A percentile compares a stretch with the other conserved stretches of the same genome.
Evolutionary conservation across 2,329 filamentous ascomycete genomes (phyloP).

Genomic region (Neofusicoccum cordaticola): DNA sequence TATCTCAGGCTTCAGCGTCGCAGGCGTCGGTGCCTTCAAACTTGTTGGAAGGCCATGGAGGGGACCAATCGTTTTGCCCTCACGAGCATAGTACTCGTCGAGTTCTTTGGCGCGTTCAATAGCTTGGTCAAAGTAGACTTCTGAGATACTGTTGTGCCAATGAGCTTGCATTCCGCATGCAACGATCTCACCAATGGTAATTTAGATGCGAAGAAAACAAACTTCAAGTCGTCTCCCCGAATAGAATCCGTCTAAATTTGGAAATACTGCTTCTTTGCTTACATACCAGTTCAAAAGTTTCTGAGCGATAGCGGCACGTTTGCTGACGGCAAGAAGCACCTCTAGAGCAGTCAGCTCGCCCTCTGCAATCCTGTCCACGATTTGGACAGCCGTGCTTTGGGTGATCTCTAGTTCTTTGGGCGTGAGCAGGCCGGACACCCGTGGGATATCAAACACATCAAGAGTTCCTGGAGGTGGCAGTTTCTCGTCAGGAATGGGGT

Average conservation of each 20-base stretch:
- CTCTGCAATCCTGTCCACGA: too few relatives aligned
- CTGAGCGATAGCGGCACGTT: constrained; percentile 1
- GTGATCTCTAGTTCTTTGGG: too few relatives aligned
- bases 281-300: constrained; percentile 2
- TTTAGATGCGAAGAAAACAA: too few relatives aligned
- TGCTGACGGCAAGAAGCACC: neutral
- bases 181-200: neutral
- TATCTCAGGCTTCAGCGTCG: too few relatives aligned
- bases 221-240: too few relatives aligned
- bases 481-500: neutral
- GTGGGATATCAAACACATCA: neutral
- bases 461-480: neutral
- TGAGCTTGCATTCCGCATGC: neutral
- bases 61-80: too few relatives aligned
- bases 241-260: neutral
- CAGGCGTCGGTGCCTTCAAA: too few relatives aligned
- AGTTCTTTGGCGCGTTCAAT: neutral
- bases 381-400: too few relatives aligned
- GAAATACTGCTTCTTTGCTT: neutral
- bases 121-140: constrained; percentile 9
- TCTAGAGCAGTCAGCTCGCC: neutral
- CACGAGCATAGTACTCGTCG: too few relatives aligned
- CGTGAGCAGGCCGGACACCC: too few relatives aligned
- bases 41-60: too few relatives aligned
- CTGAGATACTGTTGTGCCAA: constrained; percentile 24